phyloP scores from a whole-genome alignment of 257 asterid species.

The Solanum gracilifrons region DNA sequence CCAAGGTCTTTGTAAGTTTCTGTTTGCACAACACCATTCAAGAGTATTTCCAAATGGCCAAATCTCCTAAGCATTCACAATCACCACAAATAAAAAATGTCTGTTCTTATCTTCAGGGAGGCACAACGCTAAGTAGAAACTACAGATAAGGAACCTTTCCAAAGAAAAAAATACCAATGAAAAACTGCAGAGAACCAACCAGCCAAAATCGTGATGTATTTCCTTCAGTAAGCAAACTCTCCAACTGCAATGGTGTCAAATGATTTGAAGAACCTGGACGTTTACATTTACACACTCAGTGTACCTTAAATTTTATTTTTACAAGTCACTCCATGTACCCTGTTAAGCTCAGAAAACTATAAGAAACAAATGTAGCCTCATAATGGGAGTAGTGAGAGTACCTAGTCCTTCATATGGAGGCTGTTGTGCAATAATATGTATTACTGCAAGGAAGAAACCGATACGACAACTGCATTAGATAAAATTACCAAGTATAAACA shows the following conservation, averaged over 20 bases:
- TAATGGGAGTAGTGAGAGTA: slow-evolving; percentile 6
- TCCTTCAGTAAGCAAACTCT: slow-evolving; percentile 82
- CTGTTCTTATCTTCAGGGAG: neutral
- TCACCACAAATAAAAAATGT: neutral
- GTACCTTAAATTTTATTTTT: neutral
- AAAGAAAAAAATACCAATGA: neutral
- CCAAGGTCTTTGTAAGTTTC: neutral
- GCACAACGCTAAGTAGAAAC: slow-evolving; percentile 5
- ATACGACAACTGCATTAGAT: neutral
- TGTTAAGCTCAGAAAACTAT: neutral
- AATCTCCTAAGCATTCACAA: neutral
- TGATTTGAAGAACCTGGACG: slow-evolving; percentile 58
- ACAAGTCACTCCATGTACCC: neutral
- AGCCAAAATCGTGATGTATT: slow-evolving; percentile 74
- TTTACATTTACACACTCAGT: neutral
- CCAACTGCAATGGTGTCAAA: slow-evolving; percentile 86
- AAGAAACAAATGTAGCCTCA: neutral
- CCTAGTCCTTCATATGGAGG: slow-evolving; percentile 68
- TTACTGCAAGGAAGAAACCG: slow-evolving; percentile 33
- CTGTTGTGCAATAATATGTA: slow-evolving; percentile 61
- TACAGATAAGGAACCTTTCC: neutral
- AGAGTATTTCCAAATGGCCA: neutral
- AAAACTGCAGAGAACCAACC: slow-evolving; percentile 60
- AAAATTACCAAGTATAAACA: neutral
- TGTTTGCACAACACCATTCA: neutral